These are phyloP conservation scores for Phytophthora idaei DNA, from an alignment of 352 stramenopile species.

Conservation along the genomic window DNA sequence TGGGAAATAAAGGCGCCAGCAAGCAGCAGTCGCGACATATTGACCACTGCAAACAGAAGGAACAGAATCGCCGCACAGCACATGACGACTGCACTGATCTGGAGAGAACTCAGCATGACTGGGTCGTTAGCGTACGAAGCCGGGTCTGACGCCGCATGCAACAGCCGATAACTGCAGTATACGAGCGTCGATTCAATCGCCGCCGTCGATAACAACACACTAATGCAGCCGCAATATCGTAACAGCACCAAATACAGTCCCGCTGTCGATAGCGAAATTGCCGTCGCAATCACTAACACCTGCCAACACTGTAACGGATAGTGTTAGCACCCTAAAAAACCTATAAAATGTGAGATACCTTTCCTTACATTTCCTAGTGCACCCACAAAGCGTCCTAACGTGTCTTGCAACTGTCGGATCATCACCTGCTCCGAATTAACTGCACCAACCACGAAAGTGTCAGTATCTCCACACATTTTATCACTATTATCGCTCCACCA, in stretches of 20 bases:
- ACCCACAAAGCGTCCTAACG: constrained; percentile 77
- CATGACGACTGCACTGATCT: constrained; percentile 62
- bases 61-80: constrained; percentile 71
- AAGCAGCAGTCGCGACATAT: constrained; percentile 69
- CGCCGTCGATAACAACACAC: constrained; percentile 67
- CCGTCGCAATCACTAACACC: constrained; percentile 65
- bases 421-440: constrained; percentile 59
- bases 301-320: constrained; percentile 59
- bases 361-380: constrained; percentile 62
- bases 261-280: constrained; percentile 60
- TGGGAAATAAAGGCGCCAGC: constrained; percentile 82
- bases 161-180: constrained; percentile 66
- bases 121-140: constrained; percentile 63
- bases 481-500: not conserved
- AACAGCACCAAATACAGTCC: constrained; percentile 71
- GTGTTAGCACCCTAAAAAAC: not conserved
- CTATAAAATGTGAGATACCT: not conserved
- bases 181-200: constrained; percentile 66
- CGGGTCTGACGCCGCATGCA: constrained; percentile 56
- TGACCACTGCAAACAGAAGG: constrained; percentile 62
- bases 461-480: not conserved
- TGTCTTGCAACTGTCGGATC: constrained; percentile 78
- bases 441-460: constrained; percentile 17
- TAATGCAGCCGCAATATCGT: constrained; percentile 76
- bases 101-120: constrained; percentile 69